Evolutionary conservation across 306 rosid species (phyloP).

Genomic region (Cucumis sativus): Cucumber_9930_V3 NC_026659.2:731001-731500

Average conservation of each 20-base stretch:
- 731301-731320: constrained; percentile 24
- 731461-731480: constrained; percentile 37
- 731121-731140: not conserved
- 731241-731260: constrained; percentile 55
- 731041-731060: not conserved
- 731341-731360: constrained; percentile 21
- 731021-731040: too few relatives aligned
- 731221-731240: constrained; percentile 45
- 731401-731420: constrained; percentile 54
- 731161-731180: not conserved
- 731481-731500: not conserved
- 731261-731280: constrained; percentile 55
- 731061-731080: too few relatives aligned
- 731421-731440: constrained; percentile 38
- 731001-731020: too few relatives aligned
- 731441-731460: constrained; percentile 31
- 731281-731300: constrained; percentile 55
- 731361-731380: constrained; percentile 22
- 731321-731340: constrained; percentile 17
- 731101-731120: not conserved
- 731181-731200: constrained; percentile 35
- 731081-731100: not conserved
- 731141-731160: not conserved
- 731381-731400: constrained; percentile 43
- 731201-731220: constrained; percentile 57